phyloP scores from a whole-genome alignment of 441 rosid genomes.

The Macaranga tanarius region DNA sequence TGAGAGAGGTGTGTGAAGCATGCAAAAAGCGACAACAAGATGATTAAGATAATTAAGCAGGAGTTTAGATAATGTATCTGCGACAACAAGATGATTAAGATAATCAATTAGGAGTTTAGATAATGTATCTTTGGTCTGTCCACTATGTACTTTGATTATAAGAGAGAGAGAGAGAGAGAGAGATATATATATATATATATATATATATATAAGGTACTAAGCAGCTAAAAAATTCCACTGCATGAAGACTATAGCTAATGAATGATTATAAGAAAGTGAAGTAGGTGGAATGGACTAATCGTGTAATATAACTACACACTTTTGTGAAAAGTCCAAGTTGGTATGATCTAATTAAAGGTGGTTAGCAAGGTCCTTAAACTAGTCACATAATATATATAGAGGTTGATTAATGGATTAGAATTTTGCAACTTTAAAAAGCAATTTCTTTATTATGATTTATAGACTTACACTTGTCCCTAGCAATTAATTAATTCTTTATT shows the following conservation, averaged over 20 bases:
- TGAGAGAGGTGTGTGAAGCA: neutral
- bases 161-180: too few species aligned
- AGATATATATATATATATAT: too few species aligned
- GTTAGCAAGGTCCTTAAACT: neutral
- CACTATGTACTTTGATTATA: neutral
- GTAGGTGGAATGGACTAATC: slow-evolving; percentile 20
- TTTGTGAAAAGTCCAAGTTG: slow-evolving; percentile 1
- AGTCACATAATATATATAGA: neutral
- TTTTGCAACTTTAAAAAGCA: neutral
- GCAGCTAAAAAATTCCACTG: neutral
- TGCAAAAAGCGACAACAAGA: neutral
- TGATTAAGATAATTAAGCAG: neutral
- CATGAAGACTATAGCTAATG: neutral
- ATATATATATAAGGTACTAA: too few species aligned
- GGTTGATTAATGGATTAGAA: neutral
- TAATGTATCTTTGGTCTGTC: neutral
- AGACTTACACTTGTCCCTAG: neutral
- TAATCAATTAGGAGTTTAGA: neutral
- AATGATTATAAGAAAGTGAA: slow-evolving; percentile 6
- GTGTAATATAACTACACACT: neutral
- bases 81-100: neutral
- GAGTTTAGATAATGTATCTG: neutral
- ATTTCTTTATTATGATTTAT: neutral
- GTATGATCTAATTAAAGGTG: slow-evolving; percentile 1
- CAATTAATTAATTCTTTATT: neutral